Conservation (phyloP, 208 protist species). For the Crithidia expoeki region DNA sequence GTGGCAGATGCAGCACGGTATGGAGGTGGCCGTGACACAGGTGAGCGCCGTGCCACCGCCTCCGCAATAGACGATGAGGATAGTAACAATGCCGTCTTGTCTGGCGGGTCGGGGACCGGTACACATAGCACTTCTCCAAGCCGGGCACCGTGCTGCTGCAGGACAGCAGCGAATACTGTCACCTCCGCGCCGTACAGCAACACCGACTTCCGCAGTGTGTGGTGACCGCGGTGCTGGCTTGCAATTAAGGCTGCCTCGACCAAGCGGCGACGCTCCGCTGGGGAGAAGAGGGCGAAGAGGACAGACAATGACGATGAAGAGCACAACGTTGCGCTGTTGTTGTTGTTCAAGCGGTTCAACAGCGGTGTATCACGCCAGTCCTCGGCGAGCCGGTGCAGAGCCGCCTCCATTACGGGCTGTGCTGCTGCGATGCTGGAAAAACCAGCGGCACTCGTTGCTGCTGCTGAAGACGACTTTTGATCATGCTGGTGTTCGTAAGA, state of each 20-base stretch:
- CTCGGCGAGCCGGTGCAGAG: neutral
- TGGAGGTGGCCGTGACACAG: neutral
- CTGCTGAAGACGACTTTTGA: too few relatives aligned
- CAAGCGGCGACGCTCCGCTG: neutral
- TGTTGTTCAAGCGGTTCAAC: neutral
- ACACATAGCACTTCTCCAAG: constrained; percentile 8
- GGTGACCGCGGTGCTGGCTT: too few relatives aligned
- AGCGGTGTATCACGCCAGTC: constrained; percentile 8
- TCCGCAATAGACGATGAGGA: neutral
- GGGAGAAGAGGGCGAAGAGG: neutral
- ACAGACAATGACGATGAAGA: neutral
- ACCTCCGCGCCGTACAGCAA: constrained; percentile 19
- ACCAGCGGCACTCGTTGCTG: neutral
- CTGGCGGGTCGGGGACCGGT: neutral
- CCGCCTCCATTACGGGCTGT: constrained; percentile 10
- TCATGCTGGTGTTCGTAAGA: neutral
- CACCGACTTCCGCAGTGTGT: neutral
- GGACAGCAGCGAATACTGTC: constrained; percentile 16
- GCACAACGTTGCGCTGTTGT: neutral
- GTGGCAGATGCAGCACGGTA: neutral
- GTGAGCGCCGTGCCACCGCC: neutral
- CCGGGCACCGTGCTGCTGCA: constrained; percentile 13
- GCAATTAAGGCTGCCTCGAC: neutral
- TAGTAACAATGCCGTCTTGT: too few relatives aligned
- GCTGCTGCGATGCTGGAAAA: neutral